Evolutionary conservation across 2,329 filamentous ascomycete species (phyloP), one percentile per base, ranked within the genome.

Genomic region (Penicillium sp.): DNA sequence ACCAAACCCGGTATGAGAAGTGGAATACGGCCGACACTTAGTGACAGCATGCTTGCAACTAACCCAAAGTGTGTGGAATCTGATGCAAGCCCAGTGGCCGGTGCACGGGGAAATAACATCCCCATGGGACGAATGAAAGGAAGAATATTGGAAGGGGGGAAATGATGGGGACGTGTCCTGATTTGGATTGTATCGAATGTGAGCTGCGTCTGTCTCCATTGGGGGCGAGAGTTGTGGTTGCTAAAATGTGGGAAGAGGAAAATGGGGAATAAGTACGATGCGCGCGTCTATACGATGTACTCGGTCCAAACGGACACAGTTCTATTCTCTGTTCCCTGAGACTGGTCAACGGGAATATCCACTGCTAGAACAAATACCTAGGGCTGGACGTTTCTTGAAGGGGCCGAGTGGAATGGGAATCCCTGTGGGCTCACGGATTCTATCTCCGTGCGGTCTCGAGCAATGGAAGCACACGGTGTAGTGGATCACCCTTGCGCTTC

Each of bases 391-490:
- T 22, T 34, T 40, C 31, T 31, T 7, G 32, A 50, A 56, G 50
- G 40, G 39, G 50, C 24, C 47, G 26, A 52, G 35, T 49, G 53
- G 53, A 63, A 57, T 57, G 49, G 38, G 24, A 32, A 34, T 9
- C 7, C 39, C 24, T 32, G 49, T 60, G 49, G 55, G 51, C 57
- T 58, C 11, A 48, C 62, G 62, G 62, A 63, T 53, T 61, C 46
- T 60, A 62, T 63, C 50, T 65, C 62, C 62, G 62, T 45, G 57
- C 4, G n/a, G 34, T 32, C 29, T 51, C 29, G 46, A 46, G 56
- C 56, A 62, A 59, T 61, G 34, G 54, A 38, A 53, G 44, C 48
- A 40, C 43, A 40, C 7, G 14, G 20, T 34, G 18, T 32, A 20
- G 57, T 62, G 55, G 59, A 58, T 45, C 59, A 53, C 40, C 48